Evolutionary conservation across 164 flowering plant species (phyloP).

Genomic region (Tetracentron sinense): DNA sequence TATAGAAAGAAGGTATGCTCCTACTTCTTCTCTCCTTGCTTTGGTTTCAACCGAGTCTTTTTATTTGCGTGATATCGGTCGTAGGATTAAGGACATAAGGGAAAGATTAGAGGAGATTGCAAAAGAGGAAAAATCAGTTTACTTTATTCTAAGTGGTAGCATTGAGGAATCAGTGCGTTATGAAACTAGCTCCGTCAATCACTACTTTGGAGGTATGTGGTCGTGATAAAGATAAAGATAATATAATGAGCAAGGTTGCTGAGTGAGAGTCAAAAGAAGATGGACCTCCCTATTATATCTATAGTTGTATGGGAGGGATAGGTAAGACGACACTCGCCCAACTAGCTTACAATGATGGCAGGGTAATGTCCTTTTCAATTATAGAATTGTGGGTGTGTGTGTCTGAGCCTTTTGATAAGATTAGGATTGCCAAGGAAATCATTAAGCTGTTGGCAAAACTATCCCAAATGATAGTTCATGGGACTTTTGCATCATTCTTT

Average conservation of each 20-base stretch:
- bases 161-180: background rate
- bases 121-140: background rate
- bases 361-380: background rate
- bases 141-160: background rate
- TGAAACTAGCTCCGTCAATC: background rate
- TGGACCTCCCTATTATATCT: background rate
- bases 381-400: background rate
- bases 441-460: background rate
- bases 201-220: background rate
- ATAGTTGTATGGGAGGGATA: background rate
- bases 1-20: too few species aligned
- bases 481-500: too few species aligned
- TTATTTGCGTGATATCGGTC: too few species aligned
- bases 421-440: too few species aligned
- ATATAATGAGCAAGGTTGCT: background rate
- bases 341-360: background rate
- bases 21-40: too few species aligned
- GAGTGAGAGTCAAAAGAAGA: background rate
- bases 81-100: background rate
- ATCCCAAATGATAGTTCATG: background rate
- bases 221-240: background rate
- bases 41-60: too few species aligned
- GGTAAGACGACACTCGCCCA: background rate
- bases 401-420: background rate
- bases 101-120: background rate